Percentiles rank a stretch among this genome's conserved stretches.
Evolutionary conservation across 164 flowering plant species (phyloP).

Genomic region (Kalanchoe fedtschenkoi): DNA sequence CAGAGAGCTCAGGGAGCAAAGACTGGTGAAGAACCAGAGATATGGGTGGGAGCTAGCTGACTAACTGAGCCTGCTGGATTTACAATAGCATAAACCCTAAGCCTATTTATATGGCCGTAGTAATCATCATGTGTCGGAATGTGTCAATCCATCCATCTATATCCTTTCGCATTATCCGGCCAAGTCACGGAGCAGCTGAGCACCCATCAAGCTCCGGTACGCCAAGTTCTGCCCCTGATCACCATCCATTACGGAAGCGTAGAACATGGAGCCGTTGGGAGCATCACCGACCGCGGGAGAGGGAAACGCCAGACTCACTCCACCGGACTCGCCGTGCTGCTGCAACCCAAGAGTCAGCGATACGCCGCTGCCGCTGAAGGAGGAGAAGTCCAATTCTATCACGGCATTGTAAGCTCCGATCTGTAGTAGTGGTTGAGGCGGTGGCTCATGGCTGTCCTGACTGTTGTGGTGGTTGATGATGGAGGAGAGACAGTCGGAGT

Average conservation of each 20-base stretch:
- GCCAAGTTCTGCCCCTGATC: constrained; percentile 53
- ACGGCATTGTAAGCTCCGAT: constrained; percentile 19
- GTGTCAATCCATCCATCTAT: not conserved
- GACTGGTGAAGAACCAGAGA: too few relatives aligned
- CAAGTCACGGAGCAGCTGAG: constrained; percentile 75
- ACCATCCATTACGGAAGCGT: constrained; percentile 55
- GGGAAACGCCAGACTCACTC: constrained; percentile 53
- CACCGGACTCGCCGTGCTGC: constrained; percentile 54
- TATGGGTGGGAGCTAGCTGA: too few relatives aligned
- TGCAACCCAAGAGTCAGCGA: constrained; percentile 81
- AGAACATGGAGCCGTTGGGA: constrained; percentile 43
- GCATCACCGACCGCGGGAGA: constrained; percentile 14
- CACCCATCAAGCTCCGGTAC: constrained; percentile 75
- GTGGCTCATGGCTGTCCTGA: constrained; percentile 12
- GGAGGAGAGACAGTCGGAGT: constrained; percentile 71
- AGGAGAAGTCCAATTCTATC: constrained; percentile 57
- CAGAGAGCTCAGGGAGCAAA: too few relatives aligned
- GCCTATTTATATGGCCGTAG: not conserved
- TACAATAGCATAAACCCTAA: not conserved
- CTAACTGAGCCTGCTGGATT: too few relatives aligned
- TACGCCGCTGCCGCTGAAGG: constrained; percentile 39
- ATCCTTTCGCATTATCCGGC: too few relatives aligned
- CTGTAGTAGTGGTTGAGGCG: too few relatives aligned
- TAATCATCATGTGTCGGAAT: not conserved
- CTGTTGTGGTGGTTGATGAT: constrained; percentile 34